These are phyloP conservation scores for Volvariella surrecta DNA, from an alignment of 1,284 basidiomycete species.

Conservation along the genomic window DNA sequence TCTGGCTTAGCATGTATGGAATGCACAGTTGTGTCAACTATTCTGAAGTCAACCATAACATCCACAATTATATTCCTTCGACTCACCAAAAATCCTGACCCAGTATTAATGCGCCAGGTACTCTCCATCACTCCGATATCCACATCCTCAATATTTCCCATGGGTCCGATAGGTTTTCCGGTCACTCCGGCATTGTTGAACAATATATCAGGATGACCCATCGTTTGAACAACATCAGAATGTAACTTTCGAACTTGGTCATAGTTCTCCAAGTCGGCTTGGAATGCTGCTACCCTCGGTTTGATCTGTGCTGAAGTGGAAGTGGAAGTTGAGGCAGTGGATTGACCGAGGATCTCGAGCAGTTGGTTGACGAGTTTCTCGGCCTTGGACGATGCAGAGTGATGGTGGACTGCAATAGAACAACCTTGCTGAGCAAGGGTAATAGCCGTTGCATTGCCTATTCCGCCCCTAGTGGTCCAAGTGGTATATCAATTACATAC, in stretches of 20 bases:
- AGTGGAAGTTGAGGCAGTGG: no score
- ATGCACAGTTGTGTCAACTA: conserved; percentile 43
- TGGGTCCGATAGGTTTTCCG: conserved; percentile 32
- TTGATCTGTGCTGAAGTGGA: no score
- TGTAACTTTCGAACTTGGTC: conserved; percentile 35
- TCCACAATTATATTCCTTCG: not conserved
- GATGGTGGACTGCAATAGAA: conserved; percentile 44
- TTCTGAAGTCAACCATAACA: not conserved
- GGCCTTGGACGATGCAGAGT: conserved; percentile 24
- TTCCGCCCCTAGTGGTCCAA: conserved; percentile 33
- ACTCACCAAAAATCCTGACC: conserved; percentile 31
- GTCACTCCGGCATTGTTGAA: conserved; percentile 44
- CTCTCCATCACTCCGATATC: conserved; percentile 37
- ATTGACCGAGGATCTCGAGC: conserved; percentile 20
- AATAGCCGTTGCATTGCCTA: conserved; percentile 40
- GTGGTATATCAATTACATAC: not conserved
- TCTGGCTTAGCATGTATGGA: conserved; percentile 39
- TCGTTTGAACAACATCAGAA: conserved; percentile 28
- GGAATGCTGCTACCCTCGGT: conserved; percentile 33
- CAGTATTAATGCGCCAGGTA: conserved; percentile 41
- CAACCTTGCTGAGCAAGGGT: conserved; percentile 36
- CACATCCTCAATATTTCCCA: conserved; percentile 36
- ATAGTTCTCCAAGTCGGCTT: conserved; percentile 38
- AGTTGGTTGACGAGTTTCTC: conserved; percentile 29
- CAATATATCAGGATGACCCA: conserved; percentile 41